Evolutionary conservation across 1,284 basidiomycete species (phyloP).

Genomic region (Sutorius eximius): DNA sequence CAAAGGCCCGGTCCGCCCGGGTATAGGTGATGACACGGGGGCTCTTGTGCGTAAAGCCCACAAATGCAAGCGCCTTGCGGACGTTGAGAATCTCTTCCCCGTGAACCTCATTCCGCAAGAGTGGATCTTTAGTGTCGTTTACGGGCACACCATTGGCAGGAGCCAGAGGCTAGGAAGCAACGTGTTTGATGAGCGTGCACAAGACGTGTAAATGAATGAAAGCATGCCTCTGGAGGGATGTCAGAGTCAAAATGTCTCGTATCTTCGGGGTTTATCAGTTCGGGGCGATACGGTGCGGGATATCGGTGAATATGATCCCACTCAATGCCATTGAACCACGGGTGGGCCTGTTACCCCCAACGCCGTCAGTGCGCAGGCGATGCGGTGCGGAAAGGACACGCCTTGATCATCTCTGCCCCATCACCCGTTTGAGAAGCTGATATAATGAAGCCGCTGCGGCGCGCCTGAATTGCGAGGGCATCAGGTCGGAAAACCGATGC

Average conservation of each 20-base stretch:
- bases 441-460: constrained; percentile 72
- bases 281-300: constrained; percentile 85
- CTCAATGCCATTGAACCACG: constrained; percentile 86
- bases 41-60: constrained; percentile 86
- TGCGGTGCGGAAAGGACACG: constrained; percentile 35
- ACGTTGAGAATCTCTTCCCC: constrained; percentile 86
- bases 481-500: constrained; percentile 73
- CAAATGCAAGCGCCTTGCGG: constrained; percentile 88
- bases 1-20: constrained; percentile 71
- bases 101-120: constrained; percentile 82
- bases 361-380: constrained; percentile 25
- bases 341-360: constrained; percentile 58
- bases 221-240: constrained; percentile 83
- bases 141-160: constrained; percentile 83
- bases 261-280: constrained; percentile 76
- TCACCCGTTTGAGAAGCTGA: constrained; percentile 59
- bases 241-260: constrained; percentile 91
- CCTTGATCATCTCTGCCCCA: constrained; percentile 88
- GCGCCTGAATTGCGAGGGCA: constrained; percentile 70
- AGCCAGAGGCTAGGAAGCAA: constrained; percentile 70
- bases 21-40: constrained; percentile 74
- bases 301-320: constrained; percentile 80
- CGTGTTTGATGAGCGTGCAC: constrained; percentile 29
- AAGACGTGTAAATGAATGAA: constrained; percentile 27
- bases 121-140: constrained; percentile 84